These are phyloP conservation scores for Phanerodontia chrysosporium DNA, from an alignment of 768 basidiomycete species.

Conservation along the genomic window DNA sequence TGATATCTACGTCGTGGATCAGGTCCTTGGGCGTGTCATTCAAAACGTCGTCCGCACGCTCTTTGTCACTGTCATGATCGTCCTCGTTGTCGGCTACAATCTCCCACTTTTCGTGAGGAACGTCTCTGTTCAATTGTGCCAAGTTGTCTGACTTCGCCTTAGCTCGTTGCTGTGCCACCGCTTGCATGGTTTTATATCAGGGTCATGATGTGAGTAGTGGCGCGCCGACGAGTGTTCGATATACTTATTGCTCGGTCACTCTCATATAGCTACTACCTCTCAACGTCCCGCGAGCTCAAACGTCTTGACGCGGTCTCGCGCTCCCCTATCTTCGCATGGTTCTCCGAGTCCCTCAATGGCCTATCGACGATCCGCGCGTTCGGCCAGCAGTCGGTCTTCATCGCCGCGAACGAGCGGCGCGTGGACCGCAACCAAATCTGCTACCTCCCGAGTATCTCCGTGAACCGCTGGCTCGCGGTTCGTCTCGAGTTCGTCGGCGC, in stretches of 20 bases:
- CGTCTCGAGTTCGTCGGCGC: slow-evolving; percentile 83
- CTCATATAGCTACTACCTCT: slow-evolving; percentile 86
- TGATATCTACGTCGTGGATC: slow-evolving; percentile 84
- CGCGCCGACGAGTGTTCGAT: too few species aligned
- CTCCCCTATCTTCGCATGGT: slow-evolving; percentile 89
- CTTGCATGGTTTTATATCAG: slow-evolving; percentile 74
- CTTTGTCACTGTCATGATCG: slow-evolving; percentile 52
- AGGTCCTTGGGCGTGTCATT: slow-evolving; percentile 71
- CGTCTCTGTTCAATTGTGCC: neutral
- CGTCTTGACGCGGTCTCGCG: slow-evolving; percentile 85
- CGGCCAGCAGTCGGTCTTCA: slow-evolving; percentile 64
- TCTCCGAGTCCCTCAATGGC: slow-evolving; percentile 73
- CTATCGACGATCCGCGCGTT: slow-evolving; percentile 83
- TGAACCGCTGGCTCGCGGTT: slow-evolving; percentile 83
- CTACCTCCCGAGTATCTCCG: slow-evolving; percentile 53
- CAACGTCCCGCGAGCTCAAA: slow-evolving; percentile 84
- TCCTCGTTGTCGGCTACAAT: slow-evolving; percentile 72
- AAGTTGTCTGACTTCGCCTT: neutral
- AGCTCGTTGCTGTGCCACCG: slow-evolving; percentile 66
- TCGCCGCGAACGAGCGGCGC: slow-evolving; percentile 62
- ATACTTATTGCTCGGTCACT: neutral
- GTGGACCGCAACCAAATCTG: slow-evolving; percentile 86
- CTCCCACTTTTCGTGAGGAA: slow-evolving; percentile 65
- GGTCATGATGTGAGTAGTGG: slow-evolving; percentile 79
- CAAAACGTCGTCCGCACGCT: slow-evolving; percentile 66